A percentile compares a stretch with the other conserved stretches of the same genome.
Evolutionary conservation across 108 stramenopile species (phyloP).

Genomic region (Chaetoceros muelleri): DNA sequence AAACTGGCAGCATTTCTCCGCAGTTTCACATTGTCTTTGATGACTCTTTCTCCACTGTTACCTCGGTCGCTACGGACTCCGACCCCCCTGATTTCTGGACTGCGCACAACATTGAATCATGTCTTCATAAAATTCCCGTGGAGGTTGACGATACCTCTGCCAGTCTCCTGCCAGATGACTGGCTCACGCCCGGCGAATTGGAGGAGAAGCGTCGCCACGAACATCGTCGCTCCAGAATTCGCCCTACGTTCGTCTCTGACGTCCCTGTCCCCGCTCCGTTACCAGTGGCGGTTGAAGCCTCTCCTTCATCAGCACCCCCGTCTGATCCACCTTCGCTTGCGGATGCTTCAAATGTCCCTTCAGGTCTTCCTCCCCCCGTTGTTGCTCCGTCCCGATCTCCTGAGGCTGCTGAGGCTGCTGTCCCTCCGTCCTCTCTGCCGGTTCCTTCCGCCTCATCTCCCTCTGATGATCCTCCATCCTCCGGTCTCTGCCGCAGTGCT

Average conservation of each 20-base stretch:
- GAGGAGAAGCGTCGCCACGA: neutral
- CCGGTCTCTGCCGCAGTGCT: neutral
- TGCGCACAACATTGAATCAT: neutral
- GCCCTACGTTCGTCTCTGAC: neutral
- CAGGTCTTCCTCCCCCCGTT: neutral
- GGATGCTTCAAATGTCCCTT: no score
- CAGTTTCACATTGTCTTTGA: conserved; percentile 45
- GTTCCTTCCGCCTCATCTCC: no score
- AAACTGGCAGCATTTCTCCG: conserved; percentile 22
- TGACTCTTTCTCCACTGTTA: conserved; percentile 25
- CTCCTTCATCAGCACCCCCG: neutral
- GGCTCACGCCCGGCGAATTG: neutral
- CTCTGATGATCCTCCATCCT: no score
- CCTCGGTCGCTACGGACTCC: neutral
- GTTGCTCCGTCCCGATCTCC: neutral
- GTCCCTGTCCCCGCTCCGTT: neutral
- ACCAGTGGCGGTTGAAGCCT: neutral
- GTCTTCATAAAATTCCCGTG: neutral
- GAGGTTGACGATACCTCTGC: neutral
- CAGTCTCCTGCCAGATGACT: neutral
- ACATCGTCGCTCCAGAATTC: neutral
- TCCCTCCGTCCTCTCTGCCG: no score
- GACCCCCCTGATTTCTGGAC: conserved; percentile 1
- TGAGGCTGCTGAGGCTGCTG: no score
- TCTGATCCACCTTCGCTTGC: neutral